Evolutionary conservation across 2,329 filamentous ascomycete genomes (phyloP), one percentile per base, ranked within the genome.

Genomic region (Chalara sp.): DNA sequence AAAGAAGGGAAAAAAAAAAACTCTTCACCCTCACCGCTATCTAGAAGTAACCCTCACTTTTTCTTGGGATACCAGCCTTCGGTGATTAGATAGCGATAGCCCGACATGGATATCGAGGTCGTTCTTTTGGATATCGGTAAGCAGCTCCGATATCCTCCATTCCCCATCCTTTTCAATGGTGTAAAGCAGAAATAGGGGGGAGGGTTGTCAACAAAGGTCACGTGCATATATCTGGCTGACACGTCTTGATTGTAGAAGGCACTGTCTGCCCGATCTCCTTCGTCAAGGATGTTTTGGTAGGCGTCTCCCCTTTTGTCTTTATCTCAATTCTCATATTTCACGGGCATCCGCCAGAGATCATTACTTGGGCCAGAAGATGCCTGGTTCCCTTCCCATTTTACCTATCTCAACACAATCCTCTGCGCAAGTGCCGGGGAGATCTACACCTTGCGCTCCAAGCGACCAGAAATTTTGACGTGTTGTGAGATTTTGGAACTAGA

Each of bases 211-310:
- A 31, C 30, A 21, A 21, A 21, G 21, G 21, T 45, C 41, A 44
- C 41, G 32, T 33, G 40, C n/a, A 37, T n/a, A 8, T 29, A 45
- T 8, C 2, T 11, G 30, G 47, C n/a, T 42, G 39, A 50, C 28
- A 40, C 46, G 44, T 42, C 35, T 48, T 46, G 5, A 31, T 48
- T 47, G 44, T 49, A 91, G 87, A 91, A 76, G 87, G 87, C 56
- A 91, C 87, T 46, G 83, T 91, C 56, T 90, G 86, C 68, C 85
- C 86, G 60, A 89, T 91, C 66, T 88, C 84, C 60, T 91, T 91
- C 69, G 87, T 91, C 69, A 88, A 88, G 71, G 84, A 90, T 67
- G 81, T 87, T 58, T 73, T 91, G 72, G 87, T 91, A 81, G 79
- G 86, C 72, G 32, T 64, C 49, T 37, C 57, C 46, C 41, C 51